These are phyloP conservation scores for Yarrowia sp. DNA, from an alignment of 805 yeast species.

Conservation along the genomic window DNA sequence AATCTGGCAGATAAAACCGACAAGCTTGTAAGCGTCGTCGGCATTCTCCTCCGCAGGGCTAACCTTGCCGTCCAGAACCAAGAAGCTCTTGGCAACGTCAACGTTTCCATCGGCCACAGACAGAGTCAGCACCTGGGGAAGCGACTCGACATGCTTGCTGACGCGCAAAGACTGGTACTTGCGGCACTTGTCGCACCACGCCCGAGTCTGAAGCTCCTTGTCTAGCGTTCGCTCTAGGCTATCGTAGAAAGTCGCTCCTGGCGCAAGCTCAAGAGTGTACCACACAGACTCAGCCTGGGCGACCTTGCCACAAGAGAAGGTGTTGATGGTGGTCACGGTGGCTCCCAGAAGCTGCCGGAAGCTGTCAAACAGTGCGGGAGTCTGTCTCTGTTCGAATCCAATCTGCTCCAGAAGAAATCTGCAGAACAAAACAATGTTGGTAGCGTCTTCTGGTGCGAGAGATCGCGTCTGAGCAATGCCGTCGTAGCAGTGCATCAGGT, in stretches of 20 bases:
- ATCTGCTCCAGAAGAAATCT: constrained; percentile 56
- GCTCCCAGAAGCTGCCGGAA: constrained; percentile 29
- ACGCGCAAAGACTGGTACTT: constrained; percentile 55
- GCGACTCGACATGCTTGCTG: constrained; percentile 48
- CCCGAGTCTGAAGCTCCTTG: constrained; percentile 43
- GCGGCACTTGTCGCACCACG: constrained; percentile 54
- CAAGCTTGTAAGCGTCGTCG: constrained; percentile 34
- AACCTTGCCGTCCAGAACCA: constrained; percentile 6
- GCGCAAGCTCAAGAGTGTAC: constrained; percentile 33
- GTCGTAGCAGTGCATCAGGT: constrained; percentile 41
- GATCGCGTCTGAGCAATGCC: constrained; percentile 18
- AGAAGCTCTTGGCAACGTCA: constrained; percentile 1
- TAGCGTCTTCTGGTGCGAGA: constrained; percentile 6
- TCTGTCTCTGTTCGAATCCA: constrained; percentile 42
- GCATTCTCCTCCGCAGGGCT: not conserved
- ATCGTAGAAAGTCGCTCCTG: constrained; percentile 30
- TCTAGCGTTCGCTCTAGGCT: constrained; percentile 34
- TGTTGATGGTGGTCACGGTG: constrained; percentile 30
- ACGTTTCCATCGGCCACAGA: not conserved
- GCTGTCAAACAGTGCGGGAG: constrained; percentile 1
- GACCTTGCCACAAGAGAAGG: constrained; percentile 34
- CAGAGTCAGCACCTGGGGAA: constrained; percentile 57
- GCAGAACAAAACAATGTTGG: constrained; percentile 44
- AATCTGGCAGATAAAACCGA: constrained; percentile 42
- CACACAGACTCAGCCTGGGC: constrained; percentile 29